Percentiles rank a stretch among this genome's conserved stretches.
phyloP scores from a whole-genome alignment of 2,329 filamentous ascomycete genomes.

The Sarocladium brachiariae region DNA sequence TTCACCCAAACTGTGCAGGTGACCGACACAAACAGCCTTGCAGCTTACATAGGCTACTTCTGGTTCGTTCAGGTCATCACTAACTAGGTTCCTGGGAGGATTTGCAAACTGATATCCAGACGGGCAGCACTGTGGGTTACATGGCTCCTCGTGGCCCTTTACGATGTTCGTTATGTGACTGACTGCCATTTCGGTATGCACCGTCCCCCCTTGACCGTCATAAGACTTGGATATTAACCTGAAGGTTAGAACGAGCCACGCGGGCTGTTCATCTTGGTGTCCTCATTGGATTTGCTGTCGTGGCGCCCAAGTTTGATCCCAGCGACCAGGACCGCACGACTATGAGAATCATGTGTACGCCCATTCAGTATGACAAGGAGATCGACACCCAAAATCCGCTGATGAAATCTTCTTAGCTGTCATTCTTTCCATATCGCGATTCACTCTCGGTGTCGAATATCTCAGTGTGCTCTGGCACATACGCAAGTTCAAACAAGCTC shows the following conservation, averaged over 20 bases:
- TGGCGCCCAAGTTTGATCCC: constrained; percentile 41
- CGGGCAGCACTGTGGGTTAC: constrained; percentile 52
- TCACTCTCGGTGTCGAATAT: constrained; percentile 49
- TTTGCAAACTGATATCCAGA: not conserved
- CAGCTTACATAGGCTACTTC: constrained; percentile 30
- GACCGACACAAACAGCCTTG: constrained; percentile 25
- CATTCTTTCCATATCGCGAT: constrained; percentile 44
- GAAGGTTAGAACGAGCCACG: constrained; percentile 38
- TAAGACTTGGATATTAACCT: not conserved
- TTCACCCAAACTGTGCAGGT: constrained; percentile 35
- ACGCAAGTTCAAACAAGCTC: constrained; percentile 30
- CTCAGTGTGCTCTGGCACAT: constrained; percentile 37
- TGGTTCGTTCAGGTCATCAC: too few species aligned
- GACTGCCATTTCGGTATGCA: constrained; percentile 48
- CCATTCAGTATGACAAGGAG: too few species aligned
- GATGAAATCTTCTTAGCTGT: constrained; percentile 21
- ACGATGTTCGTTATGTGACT: constrained; percentile 58
- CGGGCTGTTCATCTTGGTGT: constrained; percentile 55
- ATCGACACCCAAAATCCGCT: too few species aligned
- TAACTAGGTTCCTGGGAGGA: not conserved
- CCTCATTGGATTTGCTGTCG: constrained; percentile 59
- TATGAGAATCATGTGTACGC: constrained; percentile 34
- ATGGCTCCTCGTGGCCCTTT: constrained; percentile 59
- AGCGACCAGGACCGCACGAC: constrained; percentile 28
- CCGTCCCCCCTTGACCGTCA: not conserved